These are phyloP conservation scores for Colletotrichum theobromicola DNA, from an alignment of 2,329 filamentous ascomycete genomes.

Conservation along the genomic window DNA sequence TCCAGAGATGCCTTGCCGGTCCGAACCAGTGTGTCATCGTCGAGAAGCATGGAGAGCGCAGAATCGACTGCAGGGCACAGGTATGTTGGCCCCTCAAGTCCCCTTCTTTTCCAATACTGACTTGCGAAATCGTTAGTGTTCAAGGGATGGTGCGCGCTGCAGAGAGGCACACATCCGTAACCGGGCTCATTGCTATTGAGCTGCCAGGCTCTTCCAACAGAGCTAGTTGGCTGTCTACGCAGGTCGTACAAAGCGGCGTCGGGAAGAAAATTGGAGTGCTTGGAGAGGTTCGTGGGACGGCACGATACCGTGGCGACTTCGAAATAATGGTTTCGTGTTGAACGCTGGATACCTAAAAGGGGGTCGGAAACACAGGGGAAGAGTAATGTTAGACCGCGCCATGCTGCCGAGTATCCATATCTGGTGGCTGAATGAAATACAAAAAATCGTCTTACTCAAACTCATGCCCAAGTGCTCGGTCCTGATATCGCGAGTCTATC, in stretches of 20 bases:
- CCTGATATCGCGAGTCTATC: neutral
- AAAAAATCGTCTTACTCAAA: neutral
- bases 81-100: neutral
- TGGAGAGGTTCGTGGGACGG: neutral
- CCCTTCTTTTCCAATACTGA: neutral
- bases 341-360: neutral
- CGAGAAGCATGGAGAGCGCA: neutral
- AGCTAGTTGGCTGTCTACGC: neutral
- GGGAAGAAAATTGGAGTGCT: neutral
- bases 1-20: neutral
- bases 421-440: neutral
- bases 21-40: neutral
- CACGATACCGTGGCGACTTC: neutral
- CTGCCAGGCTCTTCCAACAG: neutral
- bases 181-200: neutral
- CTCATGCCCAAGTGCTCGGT: neutral
- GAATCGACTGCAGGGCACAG: neutral
- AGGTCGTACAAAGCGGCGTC: neutral
- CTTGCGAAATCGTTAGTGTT: neutral
- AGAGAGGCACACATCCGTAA: neutral
- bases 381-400: neutral
- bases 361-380: fast-evolving
- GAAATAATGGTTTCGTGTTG: fast-evolving
- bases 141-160: neutral
- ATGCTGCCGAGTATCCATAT: neutral